Evolutionary conservation across 495 filamentous ascomycete genomes (phyloP), one percentile per base, ranked within the genome.

Genomic region (Penicillium tannophilum): DNA sequence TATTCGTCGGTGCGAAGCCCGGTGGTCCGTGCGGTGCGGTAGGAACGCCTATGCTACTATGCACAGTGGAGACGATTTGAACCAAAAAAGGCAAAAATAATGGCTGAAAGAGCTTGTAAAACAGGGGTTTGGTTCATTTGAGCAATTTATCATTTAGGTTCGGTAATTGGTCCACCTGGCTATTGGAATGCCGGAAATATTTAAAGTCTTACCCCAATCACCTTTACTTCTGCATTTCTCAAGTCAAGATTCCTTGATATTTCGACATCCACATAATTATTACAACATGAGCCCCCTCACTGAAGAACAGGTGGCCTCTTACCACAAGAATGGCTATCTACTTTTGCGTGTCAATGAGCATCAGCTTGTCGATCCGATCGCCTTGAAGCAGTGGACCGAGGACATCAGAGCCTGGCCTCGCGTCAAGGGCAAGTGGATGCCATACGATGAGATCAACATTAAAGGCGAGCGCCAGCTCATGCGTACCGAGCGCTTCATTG

Each of bases 381-480:
- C 61, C 6, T 54, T 79, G 9, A 65, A 74, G 52, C 44, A 60
- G 60, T 79, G 76, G 76, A 72, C 76, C 14, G 56, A 69, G 55
- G 75, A 79, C 60, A 69, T 79, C 10, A 62, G 72, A 48, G 62
- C 68, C 55, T 75, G 75, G 64, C 74, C 72, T 10, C 72, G 68
- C 9, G 58, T 70, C 3, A 70, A 72, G 24, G 67, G 72, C 16
- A 71, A 72, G 59, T 79, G 74, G 69, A 79, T 79, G 75, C 76
- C 76, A 1, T 79, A 79, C 43, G 73, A 78, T 35, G 75, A 79
- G 55, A 68, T 79, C 62, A 78, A 74, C 49, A 65, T 72, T 20
- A 62, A 66, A 1, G 75, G 76, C 11, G 62, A 74, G 59, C 71
- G 72, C 9, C 74, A 77, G 26, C 64, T 79, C 24, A 77, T 76